These are phyloP conservation scores for Trypanosoma cruzi DNA, from an alignment of 208 protist species.

Conservation along the genomic window DNA sequence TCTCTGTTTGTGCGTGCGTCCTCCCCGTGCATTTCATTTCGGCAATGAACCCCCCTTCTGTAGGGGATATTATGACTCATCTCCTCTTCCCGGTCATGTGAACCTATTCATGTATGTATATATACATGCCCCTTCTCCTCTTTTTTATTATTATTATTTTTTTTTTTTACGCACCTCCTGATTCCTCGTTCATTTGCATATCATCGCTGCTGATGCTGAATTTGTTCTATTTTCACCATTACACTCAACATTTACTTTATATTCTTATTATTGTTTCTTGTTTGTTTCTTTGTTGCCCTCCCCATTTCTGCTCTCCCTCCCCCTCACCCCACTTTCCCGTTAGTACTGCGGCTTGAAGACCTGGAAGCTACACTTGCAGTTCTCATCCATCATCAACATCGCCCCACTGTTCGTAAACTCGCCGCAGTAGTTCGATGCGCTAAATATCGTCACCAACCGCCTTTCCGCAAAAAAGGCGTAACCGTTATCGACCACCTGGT, in stretches of 20 bases:
- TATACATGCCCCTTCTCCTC: conserved; percentile 5
- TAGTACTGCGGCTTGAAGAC: conserved; percentile 87
- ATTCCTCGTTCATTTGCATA: not conserved
- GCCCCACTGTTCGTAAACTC: conserved; percentile 99
- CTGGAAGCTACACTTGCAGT: conserved; percentile 97
- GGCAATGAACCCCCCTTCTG: not conserved
- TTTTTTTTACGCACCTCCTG: not conserved
- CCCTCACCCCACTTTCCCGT: not conserved
- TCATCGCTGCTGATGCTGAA: not conserved
- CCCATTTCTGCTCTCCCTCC: not conserved
- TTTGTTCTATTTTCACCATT: too few species aligned
- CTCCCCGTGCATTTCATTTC: not conserved
- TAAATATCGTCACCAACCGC: conserved; percentile 99
- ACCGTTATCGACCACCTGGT: conserved; percentile 98
- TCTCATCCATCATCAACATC: conserved; percentile 97
- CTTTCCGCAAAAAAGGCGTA: conserved; percentile 99
- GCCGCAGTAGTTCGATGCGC: conserved; percentile 99
- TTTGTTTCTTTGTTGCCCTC: not conserved
- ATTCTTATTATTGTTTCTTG: too few species aligned
- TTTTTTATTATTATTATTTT: not conserved
- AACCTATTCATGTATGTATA: not conserved
- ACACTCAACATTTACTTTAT: too few species aligned
- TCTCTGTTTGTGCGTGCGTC: not conserved
- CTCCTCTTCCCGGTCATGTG: not conserved
- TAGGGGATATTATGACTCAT: not conserved